Evolutionary conservation across 2,329 filamentous ascomycete species (phyloP), one percentile per base, ranked within the genome.

Genomic region (Dichotomopilus funicola): DNA sequence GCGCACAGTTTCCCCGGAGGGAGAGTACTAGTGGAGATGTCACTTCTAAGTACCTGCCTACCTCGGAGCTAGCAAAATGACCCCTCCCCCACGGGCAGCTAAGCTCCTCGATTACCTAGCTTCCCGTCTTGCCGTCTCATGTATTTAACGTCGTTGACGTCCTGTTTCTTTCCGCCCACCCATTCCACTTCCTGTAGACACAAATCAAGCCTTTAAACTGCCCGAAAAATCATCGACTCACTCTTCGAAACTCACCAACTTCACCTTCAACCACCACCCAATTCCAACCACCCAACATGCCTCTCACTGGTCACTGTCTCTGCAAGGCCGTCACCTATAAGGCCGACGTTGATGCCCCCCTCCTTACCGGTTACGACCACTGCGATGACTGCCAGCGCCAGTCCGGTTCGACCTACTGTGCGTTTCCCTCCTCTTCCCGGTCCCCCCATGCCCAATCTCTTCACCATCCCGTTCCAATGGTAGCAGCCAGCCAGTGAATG

Each of bases 351-450:
- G 78, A 80, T 33, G 72, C 70, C 49, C 78, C 78, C 52, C 65
- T 79, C 53, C 44, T 79, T 69, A 81, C 80, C 51, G 84, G 79
- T 61, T 87, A 87, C 69, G 86, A 87, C 67, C 84, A 87, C 75
- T 87, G 84, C 65, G 84, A 87, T 66, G 84, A 87, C 72, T 87
- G 84, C 77, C 84, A 87, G 72, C 82, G 84, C 66, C 84, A 87
- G 72, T 79, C 72, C 50, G 84, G 84, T 61, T 86, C 82, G 13
- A 86, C 84, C 56, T 87, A 87, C 71, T 87, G 81, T 58, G 42
- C 46, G 42, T 49, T 6, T 41, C 40, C 9, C 42, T 36, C 34
- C n/a, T 13, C 44, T 42, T 36, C 8, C 5, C 38, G 1, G 11
- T 5, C n/a, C 8, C 6, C n/a, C 8, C 40, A 12, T n/a, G 10